Conservation (phyloP, 768 basidiomycete genomes). For the Trametes elegans region DNA sequence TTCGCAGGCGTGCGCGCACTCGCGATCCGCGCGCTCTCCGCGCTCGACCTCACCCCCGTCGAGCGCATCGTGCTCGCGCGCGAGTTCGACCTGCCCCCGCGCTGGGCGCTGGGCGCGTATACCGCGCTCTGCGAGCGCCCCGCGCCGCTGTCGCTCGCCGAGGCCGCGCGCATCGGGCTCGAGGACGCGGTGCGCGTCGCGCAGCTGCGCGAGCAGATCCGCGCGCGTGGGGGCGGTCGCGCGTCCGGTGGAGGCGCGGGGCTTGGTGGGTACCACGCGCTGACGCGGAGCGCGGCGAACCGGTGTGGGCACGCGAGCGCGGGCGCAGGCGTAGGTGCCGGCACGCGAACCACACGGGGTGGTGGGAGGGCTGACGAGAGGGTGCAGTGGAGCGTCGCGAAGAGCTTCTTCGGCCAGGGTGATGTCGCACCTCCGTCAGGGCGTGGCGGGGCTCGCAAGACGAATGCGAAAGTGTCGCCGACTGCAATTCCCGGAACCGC, state of each 20-base stretch:
- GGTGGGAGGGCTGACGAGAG: background rate
- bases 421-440: slow-evolving; percentile 9
- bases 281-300: slow-evolving; percentile 7
- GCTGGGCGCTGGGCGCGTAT: slow-evolving; percentile 37
- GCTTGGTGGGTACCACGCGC: slow-evolving; percentile 13
- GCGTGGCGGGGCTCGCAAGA: background rate
- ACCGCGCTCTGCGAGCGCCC: slow-evolving; percentile 36
- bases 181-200: slow-evolving; percentile 38
- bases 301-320: background rate
- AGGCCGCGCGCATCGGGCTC: slow-evolving; percentile 42
- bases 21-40: slow-evolving; percentile 39
- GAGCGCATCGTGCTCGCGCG: slow-evolving; percentile 41
- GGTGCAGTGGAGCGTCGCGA: slow-evolving; percentile 8
- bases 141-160: slow-evolving; percentile 36
- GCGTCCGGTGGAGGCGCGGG: no score
- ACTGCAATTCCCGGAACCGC: slow-evolving; percentile 12
- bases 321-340: background rate
- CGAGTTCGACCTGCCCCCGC: slow-evolving; percentile 31
- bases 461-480: background rate
- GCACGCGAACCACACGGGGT: no score
- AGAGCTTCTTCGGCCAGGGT: slow-evolving; percentile 4
- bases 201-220: slow-evolving; percentile 35
- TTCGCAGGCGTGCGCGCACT: slow-evolving; percentile 40
- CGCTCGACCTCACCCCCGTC: slow-evolving; percentile 34
- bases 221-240: slow-evolving; percentile 2